Base-by-base conservation (phyloP, 352 stramenopile species). In the Hyphochytrium catenoides region DNA sequence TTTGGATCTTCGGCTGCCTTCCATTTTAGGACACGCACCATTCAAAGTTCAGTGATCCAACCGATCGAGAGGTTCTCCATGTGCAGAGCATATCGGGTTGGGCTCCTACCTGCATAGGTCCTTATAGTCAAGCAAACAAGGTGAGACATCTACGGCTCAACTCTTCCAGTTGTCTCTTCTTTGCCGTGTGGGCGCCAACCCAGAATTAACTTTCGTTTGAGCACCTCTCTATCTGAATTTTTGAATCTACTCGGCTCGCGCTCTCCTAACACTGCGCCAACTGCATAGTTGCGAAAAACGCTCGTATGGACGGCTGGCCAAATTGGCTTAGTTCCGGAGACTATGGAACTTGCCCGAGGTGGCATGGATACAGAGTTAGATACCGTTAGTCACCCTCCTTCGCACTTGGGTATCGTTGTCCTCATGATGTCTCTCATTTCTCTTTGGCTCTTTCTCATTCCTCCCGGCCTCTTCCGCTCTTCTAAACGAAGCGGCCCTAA, bases 51-150 rank as follows among this genome's bases (percentile, higher is more conserved):
- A 12, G n/a, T n/a, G 26, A 2, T 2, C 8, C 37, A 23, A 40
- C 31, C 5, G 50, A 56, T 23, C 60, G 67, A 20, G 61, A 94
- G 36, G 81, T 91, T 31, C 53, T 96, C 15, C 84, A 98, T 37
- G 77, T 98, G 11, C 77, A 91, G 51, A 97, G 86, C 39, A 73
- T 95, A 32, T 95, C 78, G 2, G 49, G 69, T 15, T 99, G 90
- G 90, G 91, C 90, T 3, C 91, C 91, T 0, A 78, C 93, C 24
- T 97, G 90, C 60, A 95, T 99, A 43, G 91, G 91, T 1, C 91
- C 91, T 2, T 99, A 99, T 59, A 93, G 78, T 44, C 91, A 99
- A 63, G 79, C 82, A 17, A 97, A 96, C 56, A 69, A 78, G 11
- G 45, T 97, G 4, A 41, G 46, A 15, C 15, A 12, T 30, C 15